Evolutionary conservation across 805 yeast species (phyloP).

Genomic region (Candida ipomoeae): DNA sequence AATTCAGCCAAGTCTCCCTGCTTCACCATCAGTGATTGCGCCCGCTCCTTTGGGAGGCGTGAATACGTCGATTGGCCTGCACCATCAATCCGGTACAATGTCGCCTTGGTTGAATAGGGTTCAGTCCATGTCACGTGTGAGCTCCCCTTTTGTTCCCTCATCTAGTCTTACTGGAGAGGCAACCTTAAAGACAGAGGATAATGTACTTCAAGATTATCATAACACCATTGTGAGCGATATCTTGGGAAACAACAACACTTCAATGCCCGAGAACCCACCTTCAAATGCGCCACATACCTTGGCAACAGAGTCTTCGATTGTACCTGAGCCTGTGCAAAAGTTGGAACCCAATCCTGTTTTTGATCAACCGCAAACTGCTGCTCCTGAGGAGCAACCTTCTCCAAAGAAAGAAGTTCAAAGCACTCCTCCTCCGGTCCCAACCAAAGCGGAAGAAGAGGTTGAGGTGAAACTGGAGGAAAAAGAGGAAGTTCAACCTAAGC

Average conservation of each 20-base stretch:
- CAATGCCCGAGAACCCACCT: neutral
- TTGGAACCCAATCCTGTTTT: neutral
- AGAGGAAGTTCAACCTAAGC: neutral
- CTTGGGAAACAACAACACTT: constrained; percentile 16
- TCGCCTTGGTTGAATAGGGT: constrained; percentile 40
- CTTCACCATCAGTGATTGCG: constrained; percentile 23
- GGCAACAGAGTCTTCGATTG: neutral
- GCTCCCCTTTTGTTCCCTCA: constrained; percentile 37
- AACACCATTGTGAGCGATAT: constrained; percentile 40
- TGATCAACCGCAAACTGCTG: neutral
- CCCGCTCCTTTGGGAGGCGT: constrained; percentile 19
- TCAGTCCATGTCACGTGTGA: constrained; percentile 33
- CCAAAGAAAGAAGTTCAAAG: neutral
- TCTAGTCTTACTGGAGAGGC: constrained; percentile 10
- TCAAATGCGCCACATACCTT: neutral
- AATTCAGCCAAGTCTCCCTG: constrained; percentile 23
- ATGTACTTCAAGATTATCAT: constrained; percentile 36
- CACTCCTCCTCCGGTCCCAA: neutral
- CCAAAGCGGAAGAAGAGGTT: neutral
- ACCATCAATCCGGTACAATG: constrained; percentile 33
- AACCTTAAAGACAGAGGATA: constrained; percentile 18
- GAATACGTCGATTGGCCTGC: constrained; percentile 11
- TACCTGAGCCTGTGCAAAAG: neutral
- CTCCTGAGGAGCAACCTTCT: neutral
- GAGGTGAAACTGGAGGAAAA: neutral